Conservation (phyloP, 768 basidiomycete genomes). For the Porpolomopsis calyptriformis region DNA sequence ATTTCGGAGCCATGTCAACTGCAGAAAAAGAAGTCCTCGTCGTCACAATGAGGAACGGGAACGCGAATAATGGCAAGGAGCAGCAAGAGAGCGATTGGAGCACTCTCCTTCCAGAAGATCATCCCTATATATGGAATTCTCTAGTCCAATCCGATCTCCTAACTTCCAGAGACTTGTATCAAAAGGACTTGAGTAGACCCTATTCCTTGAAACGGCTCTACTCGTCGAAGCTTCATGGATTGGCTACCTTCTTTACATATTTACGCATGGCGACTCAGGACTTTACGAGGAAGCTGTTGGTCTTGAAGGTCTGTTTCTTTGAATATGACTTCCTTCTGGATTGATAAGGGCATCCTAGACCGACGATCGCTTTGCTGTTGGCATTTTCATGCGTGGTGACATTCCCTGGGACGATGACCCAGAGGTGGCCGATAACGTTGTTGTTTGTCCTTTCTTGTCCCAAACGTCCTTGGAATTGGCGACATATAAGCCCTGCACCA, state of each 20-base stretch:
- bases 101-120: constrained; percentile 23
- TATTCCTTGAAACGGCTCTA: constrained; percentile 52
- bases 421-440: constrained; percentile 46
- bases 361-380: constrained; percentile 50
- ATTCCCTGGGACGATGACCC: constrained; percentile 51
- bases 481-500: constrained; percentile 38
- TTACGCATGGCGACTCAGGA: constrained; percentile 44
- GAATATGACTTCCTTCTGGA: background rate
- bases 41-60: constrained; percentile 21
- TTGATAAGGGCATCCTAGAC: constrained; percentile 26
- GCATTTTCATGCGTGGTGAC: constrained; percentile 52
- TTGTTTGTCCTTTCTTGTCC: constrained; percentile 54
- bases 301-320: constrained; percentile 37
- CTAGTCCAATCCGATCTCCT: constrained; percentile 52
- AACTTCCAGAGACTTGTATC: constrained; percentile 37
- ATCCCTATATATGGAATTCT: constrained; percentile 54
- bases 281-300: constrained; percentile 46
- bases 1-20: constrained; percentile 45
- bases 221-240: constrained; percentile 41
- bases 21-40: constrained; percentile 45
- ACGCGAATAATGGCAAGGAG: no score
- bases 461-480: constrained; percentile 37
- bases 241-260: constrained; percentile 52
- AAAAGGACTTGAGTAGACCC: constrained; percentile 39
- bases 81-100: background rate